Conservation (phyloP, 352 stramenopile genomes). For the Phytophthora litchii region DNA sequence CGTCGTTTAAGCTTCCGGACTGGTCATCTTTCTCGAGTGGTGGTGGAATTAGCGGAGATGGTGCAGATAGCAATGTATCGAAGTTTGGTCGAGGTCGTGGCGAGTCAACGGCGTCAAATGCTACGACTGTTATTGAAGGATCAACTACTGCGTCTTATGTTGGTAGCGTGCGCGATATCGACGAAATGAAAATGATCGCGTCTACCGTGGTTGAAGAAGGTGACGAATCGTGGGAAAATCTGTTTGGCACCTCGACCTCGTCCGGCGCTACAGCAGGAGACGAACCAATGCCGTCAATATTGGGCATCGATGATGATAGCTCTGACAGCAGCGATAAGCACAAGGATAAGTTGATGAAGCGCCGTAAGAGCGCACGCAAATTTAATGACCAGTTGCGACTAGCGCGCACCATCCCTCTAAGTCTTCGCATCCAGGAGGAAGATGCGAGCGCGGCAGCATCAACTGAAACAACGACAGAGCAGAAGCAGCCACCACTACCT, state of each 20-base stretch:
- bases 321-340: conserved; percentile 40
- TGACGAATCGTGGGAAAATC: conserved; percentile 73
- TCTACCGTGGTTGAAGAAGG: conserved; percentile 44
- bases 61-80: conserved; percentile 27
- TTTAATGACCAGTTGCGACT: conserved; percentile 73
- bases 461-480: conserved; percentile 19
- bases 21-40: conserved; percentile 56
- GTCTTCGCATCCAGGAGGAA: conserved; percentile 57
- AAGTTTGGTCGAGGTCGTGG: conserved; percentile 44
- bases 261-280: conserved; percentile 13
- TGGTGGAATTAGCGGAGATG: conserved; percentile 19
- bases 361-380: conserved; percentile 66
- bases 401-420: conserved; percentile 59
- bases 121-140: conserved; percentile 44
- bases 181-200: conserved; percentile 76
- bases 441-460: conserved; percentile 19
- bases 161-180: conserved; percentile 47
- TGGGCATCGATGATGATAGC: conserved; percentile 36
- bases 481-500: conserved; percentile 33
- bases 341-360: conserved; percentile 55
- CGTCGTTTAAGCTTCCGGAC: conserved; percentile 62
- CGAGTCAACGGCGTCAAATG: conserved; percentile 42
- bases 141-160: conserved; percentile 50
- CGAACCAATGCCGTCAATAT: conserved; percentile 32
- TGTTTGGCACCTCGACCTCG: conserved; percentile 52